Conservation (phyloP, 108 stramenopile species). For the Ochromonas danica region DNA sequence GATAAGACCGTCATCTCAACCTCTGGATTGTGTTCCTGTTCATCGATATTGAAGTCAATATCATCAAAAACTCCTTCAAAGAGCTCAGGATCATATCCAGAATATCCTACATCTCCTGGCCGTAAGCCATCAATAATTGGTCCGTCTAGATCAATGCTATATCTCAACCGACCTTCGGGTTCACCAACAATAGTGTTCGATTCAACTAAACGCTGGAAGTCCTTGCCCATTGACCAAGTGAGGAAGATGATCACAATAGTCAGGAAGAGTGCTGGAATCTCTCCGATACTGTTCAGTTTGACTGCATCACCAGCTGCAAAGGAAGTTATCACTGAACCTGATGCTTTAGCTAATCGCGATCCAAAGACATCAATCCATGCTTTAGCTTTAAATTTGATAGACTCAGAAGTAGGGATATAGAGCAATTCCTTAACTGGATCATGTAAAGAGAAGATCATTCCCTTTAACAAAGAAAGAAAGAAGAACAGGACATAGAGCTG, state of each 20-base stretch:
- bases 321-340: conserved; percentile 88
- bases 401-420: conserved; percentile 86
- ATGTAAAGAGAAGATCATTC: conserved; percentile 86
- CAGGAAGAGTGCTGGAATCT: conserved; percentile 66
- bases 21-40: no score
- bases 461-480: conserved; percentile 92
- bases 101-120: conserved; percentile 21
- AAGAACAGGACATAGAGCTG: conserved; percentile 85
- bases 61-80: conserved; percentile 30
- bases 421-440: conserved; percentile 96
- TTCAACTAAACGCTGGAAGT: conserved; percentile 72
- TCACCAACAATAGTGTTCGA: not conserved
- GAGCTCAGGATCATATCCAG: not conserved
- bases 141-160: not conserved
- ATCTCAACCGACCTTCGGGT: not conserved
- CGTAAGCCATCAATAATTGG: not conserved
- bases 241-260: conserved; percentile 88
- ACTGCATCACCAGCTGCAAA: conserved; percentile 81
- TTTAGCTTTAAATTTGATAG: conserved; percentile 93
- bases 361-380: conserved; percentile 98
- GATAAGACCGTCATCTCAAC: no score
- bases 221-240: conserved; percentile 81
- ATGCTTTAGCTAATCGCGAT: conserved; percentile 87
- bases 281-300: not conserved
- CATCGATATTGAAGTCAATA: no score